Base-by-base conservation (phyloP, 805 yeast genomes). In the Candida ipomoeae region DNA sequence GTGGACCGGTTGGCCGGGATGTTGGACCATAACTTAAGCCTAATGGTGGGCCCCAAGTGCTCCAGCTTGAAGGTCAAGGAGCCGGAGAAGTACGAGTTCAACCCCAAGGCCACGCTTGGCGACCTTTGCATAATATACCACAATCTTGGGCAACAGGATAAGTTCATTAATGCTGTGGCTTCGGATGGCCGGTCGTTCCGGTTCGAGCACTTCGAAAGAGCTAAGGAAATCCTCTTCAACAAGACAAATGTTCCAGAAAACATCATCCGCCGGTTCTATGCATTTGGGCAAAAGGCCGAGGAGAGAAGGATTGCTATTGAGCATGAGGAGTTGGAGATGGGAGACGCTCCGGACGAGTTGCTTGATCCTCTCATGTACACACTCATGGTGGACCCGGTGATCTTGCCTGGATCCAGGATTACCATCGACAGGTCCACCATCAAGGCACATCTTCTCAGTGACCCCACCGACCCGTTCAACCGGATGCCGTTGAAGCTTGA, bases 361-460 rank as follows among this genome's bases (percentile, higher is more conserved):
- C 79, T 94, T 59, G 99, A 94, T 73, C 99, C 99, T 13, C 79
- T 94, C 60, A 92, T 94, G 98, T 94, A 77, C 67, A 88, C 97
- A 1, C 65, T 94, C 44, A 94, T 94, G 99, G 87, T 84, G 58
- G 96, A 94, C 65, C 99, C 99, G 0, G 99, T 94, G 4, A 85
- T 80, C n/a, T 76, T 94, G 59, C 99, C 99, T 7, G 76, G 87
- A 7, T 89, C 97, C 0, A 85, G 82, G 55, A 81, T 91, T 17
- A 82, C 84, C 44, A 89, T 94, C 59, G 99, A 94, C 66, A 76
- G 95, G 63, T 79, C 94, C 35, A 94, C 97, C 2, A 87, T 94
- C 60, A 92, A 90, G 64, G 88, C 96, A 3, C 99, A 94, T 74
- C 73, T 94, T 52, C 78, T 94, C 66, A 89, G 92, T 71, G 98